Evolutionary conservation across 208 protist species (phyloP).

Genomic region (Tritrichomonas musculus): DNA sequence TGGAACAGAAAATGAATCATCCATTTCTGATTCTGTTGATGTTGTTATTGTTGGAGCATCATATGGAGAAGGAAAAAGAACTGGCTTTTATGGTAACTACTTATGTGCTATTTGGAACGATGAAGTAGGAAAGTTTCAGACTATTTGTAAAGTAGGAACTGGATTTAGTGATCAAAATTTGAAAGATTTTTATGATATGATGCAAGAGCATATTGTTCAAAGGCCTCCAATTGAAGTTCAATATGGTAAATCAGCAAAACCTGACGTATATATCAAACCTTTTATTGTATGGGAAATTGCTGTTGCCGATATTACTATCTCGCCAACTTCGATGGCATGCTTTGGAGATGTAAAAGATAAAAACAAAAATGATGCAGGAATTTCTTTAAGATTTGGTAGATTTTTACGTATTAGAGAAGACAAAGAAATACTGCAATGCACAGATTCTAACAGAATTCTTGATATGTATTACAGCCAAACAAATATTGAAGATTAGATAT

Average conservation of each 20-base stretch:
- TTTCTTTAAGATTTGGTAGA: conserved; percentile 94
- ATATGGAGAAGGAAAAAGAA: conserved; percentile 88
- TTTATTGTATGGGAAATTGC: conserved; percentile 91
- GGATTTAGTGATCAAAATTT: conserved; percentile 88
- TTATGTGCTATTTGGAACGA: conserved; percentile 91
- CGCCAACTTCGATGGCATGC: conserved; percentile 73
- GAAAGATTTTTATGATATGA: conserved; percentile 58
- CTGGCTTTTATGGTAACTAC: conserved; percentile 89
- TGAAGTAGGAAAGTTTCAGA: conserved; percentile 79
- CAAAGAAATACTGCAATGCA: conserved; percentile 82
- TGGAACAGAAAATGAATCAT: conserved; percentile 95
- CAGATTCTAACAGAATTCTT: conserved; percentile 66
- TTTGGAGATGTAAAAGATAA: conserved; percentile 72
- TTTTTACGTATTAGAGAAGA: conserved; percentile 94
- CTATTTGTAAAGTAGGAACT: conserved; percentile 88
- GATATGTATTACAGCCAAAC: conserved; percentile 50
- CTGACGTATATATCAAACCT: conserved; percentile 85
- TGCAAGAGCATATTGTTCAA: neutral
- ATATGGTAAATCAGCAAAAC: neutral
- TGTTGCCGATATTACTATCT: conserved; percentile 93
- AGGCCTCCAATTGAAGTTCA: neutral
- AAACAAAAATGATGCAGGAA: conserved; percentile 77
- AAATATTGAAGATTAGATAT: too few species aligned
- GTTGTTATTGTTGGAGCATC: conserved; percentile 81
- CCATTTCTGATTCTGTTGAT: conserved; percentile 91